Base-by-base conservation (phyloP, 306 rosid species). In the Betula pendula region DNA sequence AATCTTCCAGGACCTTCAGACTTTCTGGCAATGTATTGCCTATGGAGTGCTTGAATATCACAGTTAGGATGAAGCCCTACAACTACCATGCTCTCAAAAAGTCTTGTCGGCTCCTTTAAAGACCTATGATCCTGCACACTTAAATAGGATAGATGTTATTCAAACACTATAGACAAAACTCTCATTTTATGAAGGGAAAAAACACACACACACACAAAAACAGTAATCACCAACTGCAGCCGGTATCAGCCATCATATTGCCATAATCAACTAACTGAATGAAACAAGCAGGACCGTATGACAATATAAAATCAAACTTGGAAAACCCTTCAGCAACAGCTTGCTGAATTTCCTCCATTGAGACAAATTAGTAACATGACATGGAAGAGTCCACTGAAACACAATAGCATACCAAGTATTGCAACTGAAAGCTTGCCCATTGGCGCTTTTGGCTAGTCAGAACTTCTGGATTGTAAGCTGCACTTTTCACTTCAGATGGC, bases 81-180 rank as follows among this genome's bases (percentile, higher is more conserved):
- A 65, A 95, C 93, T 71, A 92, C 93, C 92, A 95, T 87, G 84
- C 99, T 90, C 90, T 95, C 99, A 40, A 92, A 92, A 79, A 95
- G 96, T 78, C 83, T 85, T 1, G 92, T 84, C 2, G 99, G 97
- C 83, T 90, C 92, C 90, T 95, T 95, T 83, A 84, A 88, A 84
- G 96, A 87, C 84, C 81, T 93, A 51, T 92, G 92, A 79, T 92
- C 97, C 99, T 95, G 86, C 84, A 88, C 86, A 84, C 73, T 81
- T 80, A 73, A 68, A 88, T 12, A 70, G 27, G 68, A 73, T 33
- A 75, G 8, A 63, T 24, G 79, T 72, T 80, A 73, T 43, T 51
- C 12, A 80, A 79, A 75, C 67, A 68, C 73, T 22, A 72, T 31
- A 38, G 81, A 75, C 24, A 22, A 45, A 27, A 58, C 44, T 27